Conservation (phyloP, 495 filamentous ascomycete genomes). For the Penicillium canescens region DNA sequence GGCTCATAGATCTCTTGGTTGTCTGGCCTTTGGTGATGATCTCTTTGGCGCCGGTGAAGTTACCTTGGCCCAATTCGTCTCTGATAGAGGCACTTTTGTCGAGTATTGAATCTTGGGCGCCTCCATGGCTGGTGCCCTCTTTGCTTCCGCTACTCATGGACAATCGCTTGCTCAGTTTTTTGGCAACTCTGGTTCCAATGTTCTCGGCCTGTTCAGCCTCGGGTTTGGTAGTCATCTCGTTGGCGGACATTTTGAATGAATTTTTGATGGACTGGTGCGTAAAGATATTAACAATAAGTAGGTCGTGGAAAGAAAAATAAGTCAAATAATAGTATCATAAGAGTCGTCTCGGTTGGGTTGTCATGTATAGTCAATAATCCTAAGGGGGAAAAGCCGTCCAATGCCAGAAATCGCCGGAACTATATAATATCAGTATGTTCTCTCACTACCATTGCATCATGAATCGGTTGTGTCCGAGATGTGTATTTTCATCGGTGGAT, state of each 20-base stretch:
- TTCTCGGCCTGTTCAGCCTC: conserved; percentile 19
- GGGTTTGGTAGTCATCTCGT: conserved; percentile 4
- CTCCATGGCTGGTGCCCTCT: conserved; percentile 7
- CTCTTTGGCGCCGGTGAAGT: conserved; percentile 14
- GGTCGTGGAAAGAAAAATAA: conserved; percentile 1
- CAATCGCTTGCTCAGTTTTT: conserved; percentile 21
- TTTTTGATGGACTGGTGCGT: neutral
- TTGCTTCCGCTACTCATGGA: conserved; percentile 9
- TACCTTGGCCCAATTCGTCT: conserved; percentile 12
- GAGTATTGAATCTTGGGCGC: conserved; percentile 5
- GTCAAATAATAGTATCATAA: conserved; percentile 1
- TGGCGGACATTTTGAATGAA: conserved; percentile 19
- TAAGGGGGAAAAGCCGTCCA: neutral
- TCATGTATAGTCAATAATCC: neutral
- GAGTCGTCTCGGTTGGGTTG: conserved; percentile 6
- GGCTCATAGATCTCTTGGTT: conserved; percentile 1
- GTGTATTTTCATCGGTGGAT: neutral
- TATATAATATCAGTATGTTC: conserved; percentile 14
- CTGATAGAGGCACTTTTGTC: conserved; percentile 11
- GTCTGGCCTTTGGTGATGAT: conserved; percentile 11
- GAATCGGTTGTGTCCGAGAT: conserved; percentile 8
- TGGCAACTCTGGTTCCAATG: conserved; percentile 16
- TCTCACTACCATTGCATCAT: conserved; percentile 24
- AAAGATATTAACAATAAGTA: neutral
- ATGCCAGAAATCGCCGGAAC: neutral